Evolutionary conservation across 1,284 basidiomycete species (phyloP).

Genomic region (Trichosporon inkin): DNA sequence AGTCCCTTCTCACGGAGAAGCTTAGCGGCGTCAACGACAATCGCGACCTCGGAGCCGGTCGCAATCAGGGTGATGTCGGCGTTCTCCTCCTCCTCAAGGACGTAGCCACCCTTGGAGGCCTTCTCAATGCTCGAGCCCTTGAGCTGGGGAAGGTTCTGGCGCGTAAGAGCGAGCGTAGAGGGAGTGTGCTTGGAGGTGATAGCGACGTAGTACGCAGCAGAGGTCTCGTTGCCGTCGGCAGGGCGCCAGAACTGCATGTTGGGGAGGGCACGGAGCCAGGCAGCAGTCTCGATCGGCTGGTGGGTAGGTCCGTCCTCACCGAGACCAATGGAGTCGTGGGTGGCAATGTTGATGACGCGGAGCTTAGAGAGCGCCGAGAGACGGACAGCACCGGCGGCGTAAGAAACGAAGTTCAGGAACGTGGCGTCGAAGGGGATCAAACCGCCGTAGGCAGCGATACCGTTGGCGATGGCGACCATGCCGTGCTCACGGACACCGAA

Average conservation of each 20-base stretch:
- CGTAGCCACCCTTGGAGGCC: conserved; percentile 81
- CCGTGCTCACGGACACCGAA: conserved; percentile 97
- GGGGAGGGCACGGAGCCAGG: conserved; percentile 80
- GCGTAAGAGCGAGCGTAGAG: conserved; percentile 54
- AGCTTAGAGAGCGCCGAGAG: conserved; percentile 83
- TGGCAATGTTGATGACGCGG: conserved; percentile 68
- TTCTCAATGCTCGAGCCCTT: conserved; percentile 81
- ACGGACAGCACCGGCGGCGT: conserved; percentile 84
- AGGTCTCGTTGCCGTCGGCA: conserved; percentile 90
- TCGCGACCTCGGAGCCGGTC: conserved; percentile 72
- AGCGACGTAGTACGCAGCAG: conserved; percentile 79
- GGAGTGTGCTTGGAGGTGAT: conserved; percentile 70
- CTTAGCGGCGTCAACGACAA: conserved; percentile 77
- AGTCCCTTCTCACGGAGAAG: conserved; percentile 69
- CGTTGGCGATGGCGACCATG: conserved; percentile 94
- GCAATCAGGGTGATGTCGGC: conserved; percentile 79
- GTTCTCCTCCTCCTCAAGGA: conserved; percentile 69
- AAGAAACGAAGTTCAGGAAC: conserved; percentile 94
- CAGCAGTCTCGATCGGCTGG: conserved; percentile 72
- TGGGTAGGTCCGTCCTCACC: conserved; percentile 94
- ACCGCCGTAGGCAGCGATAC: conserved; percentile 73
- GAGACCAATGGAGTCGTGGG: conserved; percentile 85
- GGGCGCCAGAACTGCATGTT: conserved; percentile 89
- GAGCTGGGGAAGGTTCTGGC: conserved; percentile 71
- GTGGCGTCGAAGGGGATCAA: conserved; percentile 82